Evolutionary conservation across 257 asterid species (phyloP).

Genomic region (Schizonepeta tenuifolia): DNA sequence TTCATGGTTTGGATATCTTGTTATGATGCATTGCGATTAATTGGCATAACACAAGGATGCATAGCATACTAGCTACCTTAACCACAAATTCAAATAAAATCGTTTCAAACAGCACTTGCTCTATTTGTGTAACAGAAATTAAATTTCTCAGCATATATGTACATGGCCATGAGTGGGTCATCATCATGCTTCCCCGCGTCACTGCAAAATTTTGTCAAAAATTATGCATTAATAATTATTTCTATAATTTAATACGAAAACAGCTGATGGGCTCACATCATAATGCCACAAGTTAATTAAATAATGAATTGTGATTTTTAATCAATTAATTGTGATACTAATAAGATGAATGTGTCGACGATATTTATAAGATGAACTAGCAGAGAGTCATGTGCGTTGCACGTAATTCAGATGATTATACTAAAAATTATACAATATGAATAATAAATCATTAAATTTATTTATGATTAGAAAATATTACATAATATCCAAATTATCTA

Average conservation of each 20-base stretch:
- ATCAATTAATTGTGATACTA: no score
- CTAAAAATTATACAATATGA: no score
- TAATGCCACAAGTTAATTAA: not conserved
- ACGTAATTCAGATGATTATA: no score
- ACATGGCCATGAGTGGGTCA: not conserved
- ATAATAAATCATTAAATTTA: no score
- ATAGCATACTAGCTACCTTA: no score
- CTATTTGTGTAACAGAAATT: not conserved
- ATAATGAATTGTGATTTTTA: no score
- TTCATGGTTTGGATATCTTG: constrained; percentile 13
- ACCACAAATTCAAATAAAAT: no score
- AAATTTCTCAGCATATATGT: not conserved
- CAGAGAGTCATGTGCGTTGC: no score
- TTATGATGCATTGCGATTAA: not conserved
- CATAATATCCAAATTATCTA: no score
- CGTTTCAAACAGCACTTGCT: not conserved
- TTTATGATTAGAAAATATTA: no score
- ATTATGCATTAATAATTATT: not conserved
- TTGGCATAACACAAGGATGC: no score
- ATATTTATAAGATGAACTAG: no score
- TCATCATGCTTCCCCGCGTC: not conserved
- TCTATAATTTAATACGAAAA: not conserved
- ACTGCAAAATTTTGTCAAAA: not conserved
- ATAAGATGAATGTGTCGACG: not conserved
- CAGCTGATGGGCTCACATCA: not conserved